Evolutionary conservation across 331 rosid genomes (phyloP).

Genomic region (Pyracantha coccinea): DNA sequence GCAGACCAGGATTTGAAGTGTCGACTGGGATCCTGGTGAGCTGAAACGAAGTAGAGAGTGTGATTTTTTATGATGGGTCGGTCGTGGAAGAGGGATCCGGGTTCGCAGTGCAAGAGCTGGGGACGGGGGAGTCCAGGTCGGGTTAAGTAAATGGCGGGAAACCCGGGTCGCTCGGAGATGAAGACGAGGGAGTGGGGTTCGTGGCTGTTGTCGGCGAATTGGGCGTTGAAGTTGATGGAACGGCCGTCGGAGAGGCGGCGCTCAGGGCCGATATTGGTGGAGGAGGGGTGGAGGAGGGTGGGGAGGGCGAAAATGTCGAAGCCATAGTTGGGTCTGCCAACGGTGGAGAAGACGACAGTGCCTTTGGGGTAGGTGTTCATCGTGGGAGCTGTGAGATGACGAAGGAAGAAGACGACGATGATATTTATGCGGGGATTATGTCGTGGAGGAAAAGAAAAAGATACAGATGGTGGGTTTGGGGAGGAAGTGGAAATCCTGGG

Average conservation of each 20-base stretch:
- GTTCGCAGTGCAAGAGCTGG: slow-evolving; percentile 17
- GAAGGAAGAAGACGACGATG: neutral
- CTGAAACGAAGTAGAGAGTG: slow-evolving; percentile 53
- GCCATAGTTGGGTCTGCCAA: slow-evolving; percentile 58
- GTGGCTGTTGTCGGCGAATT: slow-evolving; percentile 25
- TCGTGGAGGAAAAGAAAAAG: neutral
- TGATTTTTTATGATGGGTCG: slow-evolving; percentile 45
- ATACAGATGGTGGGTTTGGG: neutral
- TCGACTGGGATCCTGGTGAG: slow-evolving; percentile 38
- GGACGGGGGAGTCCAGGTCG: slow-evolving; percentile 27
- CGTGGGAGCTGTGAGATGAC: neutral
- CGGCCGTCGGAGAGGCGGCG: slow-evolving; percentile 52
- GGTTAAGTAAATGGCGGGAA: slow-evolving; percentile 37
- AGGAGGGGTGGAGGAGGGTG: slow-evolving; percentile 7
- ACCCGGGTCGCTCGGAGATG: slow-evolving; percentile 64
- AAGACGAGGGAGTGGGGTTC: slow-evolving; percentile 34
- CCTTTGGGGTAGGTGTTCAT: slow-evolving; percentile 29
- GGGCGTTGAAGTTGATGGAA: slow-evolving; percentile 70
- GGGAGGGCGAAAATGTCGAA: slow-evolving; percentile 59
- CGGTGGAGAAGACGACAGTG: slow-evolving; percentile 50
- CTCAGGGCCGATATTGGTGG: slow-evolving; percentile 15
- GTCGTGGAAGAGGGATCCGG: slow-evolving; percentile 52
- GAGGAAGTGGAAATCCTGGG: neutral
- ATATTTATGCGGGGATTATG: no score
- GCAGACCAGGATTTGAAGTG: slow-evolving; percentile 50